Evolutionary conservation across 2,329 filamentous ascomycete genomes (phyloP).

Genomic region (Claviceps cyperi): DNA sequence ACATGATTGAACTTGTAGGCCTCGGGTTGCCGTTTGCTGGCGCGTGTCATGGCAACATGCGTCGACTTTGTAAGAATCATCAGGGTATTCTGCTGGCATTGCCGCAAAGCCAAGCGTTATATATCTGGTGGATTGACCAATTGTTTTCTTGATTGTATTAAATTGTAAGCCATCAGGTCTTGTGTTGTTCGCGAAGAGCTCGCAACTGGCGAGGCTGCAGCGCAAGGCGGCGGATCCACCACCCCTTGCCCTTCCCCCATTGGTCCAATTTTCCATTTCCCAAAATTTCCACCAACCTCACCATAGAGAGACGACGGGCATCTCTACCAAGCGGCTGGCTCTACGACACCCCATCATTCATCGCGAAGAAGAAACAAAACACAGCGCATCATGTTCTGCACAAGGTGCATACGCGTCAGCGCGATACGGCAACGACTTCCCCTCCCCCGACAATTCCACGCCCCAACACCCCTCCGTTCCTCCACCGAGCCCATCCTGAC

Average conservation of each 20-base stretch:
- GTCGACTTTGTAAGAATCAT: not conserved
- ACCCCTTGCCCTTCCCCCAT: not conserved
- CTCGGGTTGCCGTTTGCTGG: not conserved
- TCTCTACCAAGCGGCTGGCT: not conserved
- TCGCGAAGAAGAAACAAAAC: not conserved
- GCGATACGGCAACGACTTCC: conserved; percentile 17
- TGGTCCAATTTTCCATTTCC: conserved; percentile 2
- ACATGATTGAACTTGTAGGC: not conserved
- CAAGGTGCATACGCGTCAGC: conserved; percentile 34
- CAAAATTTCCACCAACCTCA: conserved; percentile 5
- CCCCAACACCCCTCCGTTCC: conserved; percentile 21
- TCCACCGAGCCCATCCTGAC: conserved; percentile 22
- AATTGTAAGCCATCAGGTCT: not conserved
- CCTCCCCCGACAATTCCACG: conserved; percentile 26
- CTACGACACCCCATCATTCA: not conserved
- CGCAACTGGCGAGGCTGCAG: not conserved
- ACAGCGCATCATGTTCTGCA: conserved; percentile 24
- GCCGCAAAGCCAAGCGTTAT: not conserved
- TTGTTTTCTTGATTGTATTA: no score
- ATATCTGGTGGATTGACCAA: conserved; percentile 12
- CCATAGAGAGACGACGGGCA: not conserved
- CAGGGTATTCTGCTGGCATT: not conserved
- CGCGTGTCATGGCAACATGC: not conserved
- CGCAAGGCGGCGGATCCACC: not conserved
- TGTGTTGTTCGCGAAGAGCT: not conserved